Evolutionary conservation across 2,329 filamentous ascomycete species (phyloP), one percentile per base, ranked within the genome.

Genomic region (Fusarium brachygibbosum): DNA sequence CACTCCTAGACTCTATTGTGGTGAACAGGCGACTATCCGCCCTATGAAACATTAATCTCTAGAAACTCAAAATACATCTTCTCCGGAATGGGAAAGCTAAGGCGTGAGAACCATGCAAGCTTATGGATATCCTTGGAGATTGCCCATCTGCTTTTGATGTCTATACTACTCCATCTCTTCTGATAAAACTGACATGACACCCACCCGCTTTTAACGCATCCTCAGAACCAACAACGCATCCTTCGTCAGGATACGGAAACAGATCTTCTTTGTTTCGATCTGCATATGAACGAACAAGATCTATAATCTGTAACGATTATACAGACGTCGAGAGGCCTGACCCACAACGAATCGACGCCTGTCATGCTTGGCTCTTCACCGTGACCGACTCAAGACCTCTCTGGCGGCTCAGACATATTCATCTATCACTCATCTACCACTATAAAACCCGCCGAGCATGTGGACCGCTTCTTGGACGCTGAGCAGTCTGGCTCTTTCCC

Each of bases 41-140:
- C 63, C 63, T 66, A 63, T 66, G 58, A 62, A 50, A 57, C 48
- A 42, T 31, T 41, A 35, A 40, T 50, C 28, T 59, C 37, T 41
- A 49, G 23, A 25, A 25, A 25, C 23, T 25, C 23, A 25, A 46
- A 48, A 23, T 34, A 64, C 29, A 48, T 61, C 35, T 61, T 19
- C 25, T 25, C 57, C 37, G 34, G 42, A 52, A 44, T 60, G 37
- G 57, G 25, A 51, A 51, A 48, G 37, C 42, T 35, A 48, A 38
- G 29, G 34, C 51, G 35, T 19, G 31, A 51, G 42, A 25, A 40
- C 35, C 52, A 65, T 65, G 62, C 21, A 23, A 29, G 41, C 31
- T 32, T 23, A 21, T 34, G 37, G 17, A 35, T 21, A 51, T 57
- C 45, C 58, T 50, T 57, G 57, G 19, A 40, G n/a, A 29, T 45